These are phyloP conservation scores for Juglanconis juglandina DNA, from an alignment of 2,329 filamentous ascomycete genomes.

Conservation along the genomic window DNA sequence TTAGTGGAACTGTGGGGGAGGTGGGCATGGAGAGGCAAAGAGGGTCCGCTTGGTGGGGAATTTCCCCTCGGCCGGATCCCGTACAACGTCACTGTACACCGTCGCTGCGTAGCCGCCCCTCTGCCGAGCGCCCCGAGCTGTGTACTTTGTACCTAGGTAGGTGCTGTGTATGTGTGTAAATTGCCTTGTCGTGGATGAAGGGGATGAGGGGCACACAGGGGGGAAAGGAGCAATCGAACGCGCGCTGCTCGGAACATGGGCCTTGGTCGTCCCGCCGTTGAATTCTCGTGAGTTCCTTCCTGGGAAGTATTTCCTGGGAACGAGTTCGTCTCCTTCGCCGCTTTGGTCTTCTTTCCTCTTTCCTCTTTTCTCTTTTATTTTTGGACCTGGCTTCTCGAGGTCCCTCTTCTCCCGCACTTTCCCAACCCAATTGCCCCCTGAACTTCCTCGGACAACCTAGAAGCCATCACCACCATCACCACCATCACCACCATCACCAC, in stretches of 20 bases:
- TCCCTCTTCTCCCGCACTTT: neutral
- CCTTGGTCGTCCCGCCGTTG: conserved; percentile 6
- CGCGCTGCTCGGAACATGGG: neutral
- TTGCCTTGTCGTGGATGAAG: neutral
- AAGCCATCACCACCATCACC: neutral
- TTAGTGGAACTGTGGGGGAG: conserved; percentile 2
- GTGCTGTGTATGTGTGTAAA: too few species aligned
- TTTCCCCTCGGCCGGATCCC: conserved; percentile 2
- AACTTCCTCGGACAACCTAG: neutral
- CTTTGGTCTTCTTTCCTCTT: neutral
- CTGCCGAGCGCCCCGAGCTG: neutral
- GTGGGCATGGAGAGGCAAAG: neutral
- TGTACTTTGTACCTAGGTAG: neutral
- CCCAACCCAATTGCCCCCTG: neutral
- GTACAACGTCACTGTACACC: neutral
- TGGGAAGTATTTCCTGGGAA: conserved; percentile 5
- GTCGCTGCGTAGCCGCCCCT: neutral
- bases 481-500: too few species aligned
- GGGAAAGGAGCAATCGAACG: neutral
- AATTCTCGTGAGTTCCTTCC: conserved; percentile 20
- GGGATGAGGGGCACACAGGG: neutral
- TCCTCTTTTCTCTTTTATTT: neutral
- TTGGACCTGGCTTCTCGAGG: neutral
- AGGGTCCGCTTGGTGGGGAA: neutral
- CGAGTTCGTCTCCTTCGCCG: neutral